phyloP scores from a whole-genome alignment of 257 asterid genomes.

The Solanum medicagineum region DNA sequence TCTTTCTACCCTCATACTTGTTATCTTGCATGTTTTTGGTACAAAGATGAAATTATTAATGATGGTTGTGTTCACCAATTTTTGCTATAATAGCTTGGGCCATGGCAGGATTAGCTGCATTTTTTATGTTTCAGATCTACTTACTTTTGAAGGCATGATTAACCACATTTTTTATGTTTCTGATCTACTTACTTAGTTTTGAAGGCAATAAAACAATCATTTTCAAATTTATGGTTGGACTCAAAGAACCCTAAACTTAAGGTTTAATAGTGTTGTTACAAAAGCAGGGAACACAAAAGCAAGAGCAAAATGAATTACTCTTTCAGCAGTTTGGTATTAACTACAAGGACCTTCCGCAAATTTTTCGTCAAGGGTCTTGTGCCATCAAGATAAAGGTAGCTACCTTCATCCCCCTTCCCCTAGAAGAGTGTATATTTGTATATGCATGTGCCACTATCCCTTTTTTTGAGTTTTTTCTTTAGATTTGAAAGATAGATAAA shows the following conservation, averaged over 20 bases:
- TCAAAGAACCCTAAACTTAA: neutral
- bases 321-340: constrained; percentile 58
- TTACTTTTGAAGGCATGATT: too few species aligned
- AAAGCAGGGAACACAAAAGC: constrained; percentile 54
- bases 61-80: neutral
- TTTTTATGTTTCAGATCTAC: neutral
- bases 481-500: neutral
- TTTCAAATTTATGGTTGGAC: neutral
- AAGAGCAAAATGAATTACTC: constrained; percentile 65
- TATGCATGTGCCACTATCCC: neutral
- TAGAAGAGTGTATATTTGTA: neutral
- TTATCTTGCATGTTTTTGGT: neutral
- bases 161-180: neutral
- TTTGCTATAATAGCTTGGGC: neutral
- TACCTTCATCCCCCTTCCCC: neutral
- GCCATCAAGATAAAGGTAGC: constrained; percentile 51
- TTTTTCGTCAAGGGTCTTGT: constrained; percentile 92
- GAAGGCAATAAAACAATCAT: neutral
- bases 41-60: neutral
- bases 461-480: neutral
- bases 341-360: constrained; percentile 58
- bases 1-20: neutral
- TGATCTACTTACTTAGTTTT: neutral
- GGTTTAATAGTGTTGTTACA: neutral
- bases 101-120: neutral